Conservation (phyloP, 2,329 filamentous ascomycete species). For the Botryotinia calthae region DNA sequence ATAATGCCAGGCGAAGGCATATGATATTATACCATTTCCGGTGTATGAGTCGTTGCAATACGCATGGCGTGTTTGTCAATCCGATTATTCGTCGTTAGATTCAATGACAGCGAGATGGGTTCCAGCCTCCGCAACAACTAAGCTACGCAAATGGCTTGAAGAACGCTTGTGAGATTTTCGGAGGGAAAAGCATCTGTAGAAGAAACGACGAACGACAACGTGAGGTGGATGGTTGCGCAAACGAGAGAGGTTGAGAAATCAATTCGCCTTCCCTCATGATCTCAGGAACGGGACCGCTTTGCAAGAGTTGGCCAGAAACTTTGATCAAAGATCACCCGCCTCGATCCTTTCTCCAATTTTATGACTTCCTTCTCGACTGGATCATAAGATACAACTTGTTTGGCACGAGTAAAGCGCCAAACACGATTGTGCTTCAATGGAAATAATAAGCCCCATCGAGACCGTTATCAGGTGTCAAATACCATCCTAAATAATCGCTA, state of each 20-base stretch:
- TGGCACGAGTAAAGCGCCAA: not conserved
- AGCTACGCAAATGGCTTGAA: not conserved
- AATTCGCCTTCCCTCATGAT: not conserved
- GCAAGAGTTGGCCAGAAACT: not conserved
- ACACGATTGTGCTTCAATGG: not conserved
- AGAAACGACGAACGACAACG: not conserved
- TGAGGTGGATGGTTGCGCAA: not conserved
- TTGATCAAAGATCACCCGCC: not conserved
- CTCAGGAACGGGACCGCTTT: not conserved
- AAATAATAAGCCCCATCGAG: not conserved
- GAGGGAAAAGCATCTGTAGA: not conserved
- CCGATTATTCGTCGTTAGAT: not conserved
- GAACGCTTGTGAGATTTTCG: not conserved
- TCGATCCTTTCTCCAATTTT: not conserved
- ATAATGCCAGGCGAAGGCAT: not conserved
- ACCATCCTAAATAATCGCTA: not conserved
- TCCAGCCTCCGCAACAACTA: not conserved
- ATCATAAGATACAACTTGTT: not conserved
- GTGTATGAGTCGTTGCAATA: not conserved
- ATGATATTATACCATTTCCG: not conserved
- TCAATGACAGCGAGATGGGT: not conserved
- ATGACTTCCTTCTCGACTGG: not conserved
- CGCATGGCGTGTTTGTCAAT: not conserved
- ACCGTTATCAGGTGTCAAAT: not conserved
- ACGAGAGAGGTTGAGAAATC: not conserved